Conservation (phyloP, 129 eudicot species). For the Pulicaria dysenterica region DNA sequence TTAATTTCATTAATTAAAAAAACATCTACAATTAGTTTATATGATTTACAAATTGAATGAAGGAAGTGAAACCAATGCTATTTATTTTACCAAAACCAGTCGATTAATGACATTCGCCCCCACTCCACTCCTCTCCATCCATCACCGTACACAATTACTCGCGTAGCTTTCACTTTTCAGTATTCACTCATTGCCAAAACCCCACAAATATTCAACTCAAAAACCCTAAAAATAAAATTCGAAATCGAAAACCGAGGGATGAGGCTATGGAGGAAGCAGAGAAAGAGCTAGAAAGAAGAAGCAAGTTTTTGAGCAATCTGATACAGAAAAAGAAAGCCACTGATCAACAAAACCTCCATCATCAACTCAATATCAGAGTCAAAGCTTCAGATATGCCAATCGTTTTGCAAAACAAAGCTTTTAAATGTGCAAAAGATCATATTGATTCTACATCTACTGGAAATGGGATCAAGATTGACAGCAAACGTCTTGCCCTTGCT, state of each 20-base stretch:
- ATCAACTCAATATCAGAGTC: conserved; percentile 57
- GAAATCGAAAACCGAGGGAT: conserved; percentile 15
- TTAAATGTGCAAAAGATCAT: conserved; percentile 59
- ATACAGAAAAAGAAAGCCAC: conserved; percentile 64
- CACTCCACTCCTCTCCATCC: background rate
- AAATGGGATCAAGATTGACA: conserved; percentile 53
- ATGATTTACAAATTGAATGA: no score
- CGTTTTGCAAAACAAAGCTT: conserved; percentile 71
- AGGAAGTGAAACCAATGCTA: background rate
- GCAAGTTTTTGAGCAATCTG: conserved; percentile 80
- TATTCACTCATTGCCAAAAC: conserved; percentile 24
- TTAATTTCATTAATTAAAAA: no score
- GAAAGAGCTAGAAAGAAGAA: conserved; percentile 86
- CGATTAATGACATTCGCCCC: background rate
- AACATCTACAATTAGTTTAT: no score
- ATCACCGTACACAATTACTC: conserved; percentile 20
- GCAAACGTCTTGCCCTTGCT: conserved; percentile 85
- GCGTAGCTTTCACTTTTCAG: conserved; percentile 22
- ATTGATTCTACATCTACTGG: conserved; percentile 46
- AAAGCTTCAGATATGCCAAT: conserved; percentile 85
- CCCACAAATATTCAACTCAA: conserved; percentile 19
- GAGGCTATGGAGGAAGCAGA: conserved; percentile 66
- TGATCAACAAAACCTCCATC: conserved; percentile 48
- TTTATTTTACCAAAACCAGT: conserved; percentile 7
- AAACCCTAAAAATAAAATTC: background rate